phyloP scores from a whole-genome alignment of 2,329 filamentous ascomycete genomes.

The Camillea tinctor region DNA sequence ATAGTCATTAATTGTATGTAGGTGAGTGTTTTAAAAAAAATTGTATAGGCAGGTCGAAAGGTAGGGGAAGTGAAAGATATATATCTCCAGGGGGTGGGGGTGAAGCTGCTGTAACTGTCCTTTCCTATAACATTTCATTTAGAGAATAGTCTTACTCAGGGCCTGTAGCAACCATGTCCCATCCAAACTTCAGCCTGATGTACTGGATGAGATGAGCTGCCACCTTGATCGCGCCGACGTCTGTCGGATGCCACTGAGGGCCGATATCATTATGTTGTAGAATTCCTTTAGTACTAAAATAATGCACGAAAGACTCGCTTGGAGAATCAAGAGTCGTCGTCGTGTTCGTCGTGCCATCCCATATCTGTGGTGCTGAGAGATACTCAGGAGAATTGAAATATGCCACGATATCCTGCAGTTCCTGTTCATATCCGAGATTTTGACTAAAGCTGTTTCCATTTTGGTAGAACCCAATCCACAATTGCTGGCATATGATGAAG shows the following conservation, averaged over 20 bases:
- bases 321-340: slow-evolving; percentile 32
- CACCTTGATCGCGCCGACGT: slow-evolving; percentile 60
- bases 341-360: slow-evolving; percentile 40
- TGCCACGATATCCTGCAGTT: slow-evolving; percentile 50
- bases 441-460: slow-evolving; percentile 50
- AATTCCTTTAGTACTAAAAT: slow-evolving; percentile 61
- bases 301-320: slow-evolving; percentile 52
- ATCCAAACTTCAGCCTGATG: slow-evolving; percentile 54
- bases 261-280: slow-evolving; percentile 62
- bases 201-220: slow-evolving; percentile 60
- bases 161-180: slow-evolving; percentile 54
- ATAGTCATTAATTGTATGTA: too few relatives aligned
- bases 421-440: slow-evolving; percentile 45
- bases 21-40: too few relatives aligned
- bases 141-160: slow-evolving; percentile 43
- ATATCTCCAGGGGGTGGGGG: neutral
- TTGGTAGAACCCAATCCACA: slow-evolving; percentile 52
- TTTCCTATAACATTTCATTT: neutral
- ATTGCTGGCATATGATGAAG: slow-evolving; percentile 8
- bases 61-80: too few relatives aligned
- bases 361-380: slow-evolving; percentile 38
- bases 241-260: slow-evolving; percentile 58
- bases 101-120: neutral
- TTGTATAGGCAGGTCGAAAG: too few relatives aligned
- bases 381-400: slow-evolving; percentile 50